Evolutionary conservation across 2,329 filamentous ascomycete species (phyloP).

Genomic region (Phyllosticta paracitricarpa): DNA sequence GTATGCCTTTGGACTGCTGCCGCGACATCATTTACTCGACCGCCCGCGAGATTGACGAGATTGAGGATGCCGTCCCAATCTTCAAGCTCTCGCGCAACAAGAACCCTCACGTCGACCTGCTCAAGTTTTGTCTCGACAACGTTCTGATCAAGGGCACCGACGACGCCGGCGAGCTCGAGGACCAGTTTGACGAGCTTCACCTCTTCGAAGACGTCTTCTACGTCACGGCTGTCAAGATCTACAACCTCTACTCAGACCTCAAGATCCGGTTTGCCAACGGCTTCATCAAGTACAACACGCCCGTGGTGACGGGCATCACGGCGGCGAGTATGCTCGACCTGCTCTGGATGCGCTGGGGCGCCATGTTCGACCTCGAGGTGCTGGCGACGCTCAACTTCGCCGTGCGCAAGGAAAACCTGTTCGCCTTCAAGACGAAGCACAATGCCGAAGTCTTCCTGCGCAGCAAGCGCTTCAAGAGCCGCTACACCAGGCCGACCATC

Average conservation of each 20-base stretch:
- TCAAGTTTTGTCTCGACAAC: neutral
- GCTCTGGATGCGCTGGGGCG: neutral
- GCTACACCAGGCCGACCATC: neutral
- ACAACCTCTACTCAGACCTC: neutral
- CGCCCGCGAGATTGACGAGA: neutral
- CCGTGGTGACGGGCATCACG: neutral
- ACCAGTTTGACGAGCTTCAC: neutral
- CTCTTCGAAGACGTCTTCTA: conserved; percentile 1
- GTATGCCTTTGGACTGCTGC: conserved; percentile 2
- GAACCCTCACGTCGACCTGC: neutral
- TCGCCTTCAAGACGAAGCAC: neutral
- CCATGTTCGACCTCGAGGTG: neutral
- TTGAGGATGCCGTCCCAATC: neutral
- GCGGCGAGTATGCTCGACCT: neutral
- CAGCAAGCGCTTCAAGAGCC: neutral
- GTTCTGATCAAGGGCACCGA: neutral
- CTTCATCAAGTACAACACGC: neutral
- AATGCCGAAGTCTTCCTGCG: neutral
- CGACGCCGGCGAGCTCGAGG: neutral
- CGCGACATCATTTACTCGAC: conserved; percentile 1
- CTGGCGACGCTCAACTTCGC: conserved; percentile 2
- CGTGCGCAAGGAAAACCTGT: conserved; percentile 2
- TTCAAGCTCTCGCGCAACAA: neutral
- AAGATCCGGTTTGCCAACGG: neutral
- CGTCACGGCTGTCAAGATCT: neutral